Percentiles rank a stretch among this genome's conserved stretches.
Conservation (phyloP, 306 rosid species). For the Lagenaria siceraria region DNA sequence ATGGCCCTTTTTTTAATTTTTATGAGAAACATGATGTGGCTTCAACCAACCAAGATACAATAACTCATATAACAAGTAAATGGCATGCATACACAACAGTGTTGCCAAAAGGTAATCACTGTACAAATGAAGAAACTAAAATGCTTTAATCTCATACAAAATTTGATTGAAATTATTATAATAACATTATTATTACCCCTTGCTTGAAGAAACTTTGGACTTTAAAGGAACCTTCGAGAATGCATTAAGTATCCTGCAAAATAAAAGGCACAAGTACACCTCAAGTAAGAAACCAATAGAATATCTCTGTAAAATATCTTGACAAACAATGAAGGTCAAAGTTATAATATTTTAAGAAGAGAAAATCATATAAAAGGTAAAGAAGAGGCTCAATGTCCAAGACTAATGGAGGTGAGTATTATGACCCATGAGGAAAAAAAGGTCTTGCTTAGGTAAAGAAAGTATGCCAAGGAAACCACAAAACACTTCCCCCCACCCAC, state of each 20-base stretch:
- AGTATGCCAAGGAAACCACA: not conserved
- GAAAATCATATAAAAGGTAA: not conserved
- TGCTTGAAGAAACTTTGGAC: constrained; percentile 40
- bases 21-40: not conserved
- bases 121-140: not conserved
- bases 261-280: not conserved
- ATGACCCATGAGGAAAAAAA: not conserved
- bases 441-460: not conserved
- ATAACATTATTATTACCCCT: constrained; percentile 32
- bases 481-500: not conserved
- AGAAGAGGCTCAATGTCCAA: not conserved
- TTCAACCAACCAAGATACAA: not conserved
- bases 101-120: not conserved
- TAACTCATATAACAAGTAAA: not conserved
- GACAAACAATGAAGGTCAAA: not conserved
- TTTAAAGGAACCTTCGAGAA: constrained; percentile 61
- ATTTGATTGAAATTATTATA: not conserved
- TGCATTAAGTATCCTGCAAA: constrained; percentile 70
- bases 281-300: not conserved
- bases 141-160: not conserved
- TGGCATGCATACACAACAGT: not conserved
- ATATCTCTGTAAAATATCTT: not conserved
- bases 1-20: not conserved
- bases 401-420: not conserved
- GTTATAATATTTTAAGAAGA: not conserved